A percentile compares a stretch with the other conserved stretches of the same genome.
Evolutionary conservation across 495 filamentous ascomycete genomes (phyloP).

Genomic region (Talaromyces thailandensis): DNA sequence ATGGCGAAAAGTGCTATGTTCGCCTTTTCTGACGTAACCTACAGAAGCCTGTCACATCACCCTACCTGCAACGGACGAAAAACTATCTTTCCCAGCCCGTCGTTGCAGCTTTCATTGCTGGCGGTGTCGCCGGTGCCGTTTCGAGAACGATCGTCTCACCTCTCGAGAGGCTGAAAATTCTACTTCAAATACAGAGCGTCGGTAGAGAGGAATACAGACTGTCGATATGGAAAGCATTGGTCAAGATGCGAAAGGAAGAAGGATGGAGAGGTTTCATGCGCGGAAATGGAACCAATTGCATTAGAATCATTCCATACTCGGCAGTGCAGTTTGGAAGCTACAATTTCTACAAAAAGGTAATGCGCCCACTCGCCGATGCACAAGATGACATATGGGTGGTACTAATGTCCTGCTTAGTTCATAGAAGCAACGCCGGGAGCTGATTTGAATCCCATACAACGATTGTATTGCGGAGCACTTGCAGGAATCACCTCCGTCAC

Average conservation of each 20-base stretch:
- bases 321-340: conserved; percentile 97
- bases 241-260: conserved; percentile 94
- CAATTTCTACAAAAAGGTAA: conserved; percentile 92
- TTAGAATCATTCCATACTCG: conserved; percentile 95
- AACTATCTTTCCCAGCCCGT: conserved; percentile 54
- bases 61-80: conserved; percentile 13
- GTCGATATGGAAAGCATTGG: conserved; percentile 77
- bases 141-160: conserved; percentile 94
- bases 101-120: conserved; percentile 87
- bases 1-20: not conserved
- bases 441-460: conserved; percentile 56
- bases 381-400: not conserved
- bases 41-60: not conserved
- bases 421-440: conserved; percentile 64
- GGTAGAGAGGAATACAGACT: conserved; percentile 89
- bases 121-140: conserved; percentile 92
- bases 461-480: conserved; percentile 75
- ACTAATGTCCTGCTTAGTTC: conserved; percentile 39
- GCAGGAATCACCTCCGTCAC: conserved; percentile 93
- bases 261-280: conserved; percentile 95
- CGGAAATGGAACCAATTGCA: conserved; percentile 96
- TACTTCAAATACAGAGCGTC: conserved; percentile 90
- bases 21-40: not conserved
- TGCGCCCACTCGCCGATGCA: conserved; percentile 9
- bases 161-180: conserved; percentile 88